phyloP scores from a whole-genome alignment of 2,329 filamentous ascomycete species.

The Aspergillus ibericus region DNA sequence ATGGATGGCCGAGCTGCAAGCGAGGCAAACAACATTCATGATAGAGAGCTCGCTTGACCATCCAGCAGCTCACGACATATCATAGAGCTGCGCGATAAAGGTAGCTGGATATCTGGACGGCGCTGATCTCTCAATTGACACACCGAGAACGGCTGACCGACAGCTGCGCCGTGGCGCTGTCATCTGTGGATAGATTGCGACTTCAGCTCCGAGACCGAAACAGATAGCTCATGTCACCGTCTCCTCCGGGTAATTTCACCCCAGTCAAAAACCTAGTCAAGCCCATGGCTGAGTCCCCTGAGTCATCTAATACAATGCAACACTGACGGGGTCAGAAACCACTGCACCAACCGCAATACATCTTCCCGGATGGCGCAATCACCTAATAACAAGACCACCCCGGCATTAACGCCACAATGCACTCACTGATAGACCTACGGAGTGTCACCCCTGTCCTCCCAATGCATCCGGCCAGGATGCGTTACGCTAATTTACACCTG shows the following conservation, averaged over 20 bases:
- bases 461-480: neutral
- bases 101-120: neutral
- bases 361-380: neutral
- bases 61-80: neutral
- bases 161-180: neutral
- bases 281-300: neutral
- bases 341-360: neutral
- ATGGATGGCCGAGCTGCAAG: neutral
- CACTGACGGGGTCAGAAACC: neutral
- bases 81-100: neutral
- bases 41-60: neutral
- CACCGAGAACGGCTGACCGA: neutral
- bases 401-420: neutral
- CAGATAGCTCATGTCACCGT: neutral
- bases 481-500: neutral
- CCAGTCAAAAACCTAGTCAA: neutral
- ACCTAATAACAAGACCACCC: neutral
- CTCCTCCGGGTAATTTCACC: neutral
- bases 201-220: neutral
- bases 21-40: neutral
- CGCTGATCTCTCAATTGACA: neutral
- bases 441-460: neutral
- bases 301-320: neutral
- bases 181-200: neutral
- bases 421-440: no score